Conservation (phyloP, 495 filamentous ascomycete genomes). For the Penicillium roqueforti region DNA sequence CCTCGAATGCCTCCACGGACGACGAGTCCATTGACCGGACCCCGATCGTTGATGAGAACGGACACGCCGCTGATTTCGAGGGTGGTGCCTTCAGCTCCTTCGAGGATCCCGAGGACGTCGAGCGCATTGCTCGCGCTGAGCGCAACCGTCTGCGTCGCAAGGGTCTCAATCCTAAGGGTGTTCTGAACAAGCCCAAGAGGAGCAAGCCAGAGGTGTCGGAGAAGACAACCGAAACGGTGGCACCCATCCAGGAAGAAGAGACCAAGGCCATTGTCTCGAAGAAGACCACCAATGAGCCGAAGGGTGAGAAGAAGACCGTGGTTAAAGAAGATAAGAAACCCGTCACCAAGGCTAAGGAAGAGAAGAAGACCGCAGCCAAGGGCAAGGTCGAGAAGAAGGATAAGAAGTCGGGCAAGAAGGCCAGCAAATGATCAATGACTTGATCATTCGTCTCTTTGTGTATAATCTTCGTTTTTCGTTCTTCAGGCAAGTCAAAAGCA, state of each 20-base stretch:
- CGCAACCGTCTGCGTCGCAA: slow-evolving; percentile 58
- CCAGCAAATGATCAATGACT: slow-evolving; percentile 30
- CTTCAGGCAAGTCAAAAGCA: slow-evolving; percentile 30
- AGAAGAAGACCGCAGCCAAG: slow-evolving; percentile 17
- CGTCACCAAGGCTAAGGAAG: slow-evolving; percentile 17
- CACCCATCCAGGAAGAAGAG: slow-evolving; percentile 9
- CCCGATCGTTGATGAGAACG: slow-evolving; percentile 44
- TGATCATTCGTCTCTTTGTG: slow-evolving; percentile 20
- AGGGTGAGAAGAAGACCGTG: slow-evolving; percentile 18
- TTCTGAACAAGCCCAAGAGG: slow-evolving; percentile 41
- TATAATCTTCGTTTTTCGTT: slow-evolving; percentile 17
- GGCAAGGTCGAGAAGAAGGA: slow-evolving; percentile 20
- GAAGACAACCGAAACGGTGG: slow-evolving; percentile 5
- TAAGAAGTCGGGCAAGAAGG: slow-evolving; percentile 37
- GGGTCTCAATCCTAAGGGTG: slow-evolving; percentile 61
- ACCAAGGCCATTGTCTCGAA: slow-evolving; percentile 10
- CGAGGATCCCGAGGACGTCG: slow-evolving; percentile 59
- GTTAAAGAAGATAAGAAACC: slow-evolving; percentile 21
- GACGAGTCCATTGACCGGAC: slow-evolving; percentile 42
- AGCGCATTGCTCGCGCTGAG: slow-evolving; percentile 56
- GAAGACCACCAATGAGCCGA: slow-evolving; percentile 15
- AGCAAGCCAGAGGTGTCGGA: slow-evolving; percentile 18
- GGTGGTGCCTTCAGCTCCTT: slow-evolving; percentile 60
- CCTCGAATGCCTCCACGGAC: slow-evolving; percentile 22
- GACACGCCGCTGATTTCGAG: slow-evolving; percentile 24